phyloP scores from a whole-genome alignment of 2,329 filamentous ascomycete species.

The Pseudogymnoascus verrucosus region DNA sequence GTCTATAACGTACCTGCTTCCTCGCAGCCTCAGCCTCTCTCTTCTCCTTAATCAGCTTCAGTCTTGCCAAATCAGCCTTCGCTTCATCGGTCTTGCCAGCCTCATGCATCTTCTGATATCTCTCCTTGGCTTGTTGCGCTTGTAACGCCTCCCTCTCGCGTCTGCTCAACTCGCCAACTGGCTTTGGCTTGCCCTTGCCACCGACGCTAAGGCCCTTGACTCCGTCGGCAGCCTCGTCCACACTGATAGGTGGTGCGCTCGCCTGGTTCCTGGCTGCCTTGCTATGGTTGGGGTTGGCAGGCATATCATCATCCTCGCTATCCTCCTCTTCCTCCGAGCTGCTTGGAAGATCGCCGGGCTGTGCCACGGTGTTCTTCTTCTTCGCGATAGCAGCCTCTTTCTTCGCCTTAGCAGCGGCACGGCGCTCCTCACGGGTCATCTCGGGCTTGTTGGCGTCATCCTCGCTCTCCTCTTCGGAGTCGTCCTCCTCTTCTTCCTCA shows the following conservation, averaged over 20 bases:
- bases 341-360: constrained; percentile 79
- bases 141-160: constrained; percentile 72
- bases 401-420: constrained; percentile 77
- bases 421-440: constrained; percentile 79
- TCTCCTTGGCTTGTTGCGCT: constrained; percentile 80
- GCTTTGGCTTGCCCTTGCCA: constrained; percentile 34
- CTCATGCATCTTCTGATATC: constrained; percentile 84
- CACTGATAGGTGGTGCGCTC: constrained; percentile 31
- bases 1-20: constrained; percentile 59
- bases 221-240: constrained; percentile 45
- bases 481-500: constrained; percentile 43
- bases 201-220: constrained; percentile 46
- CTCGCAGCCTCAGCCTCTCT: constrained; percentile 74
- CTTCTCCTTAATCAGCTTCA: constrained; percentile 76
- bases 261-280: constrained; percentile 60
- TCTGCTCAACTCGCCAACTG: constrained; percentile 49
- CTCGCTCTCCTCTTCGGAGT: constrained; percentile 41
- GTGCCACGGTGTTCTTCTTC: constrained; percentile 61
- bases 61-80: constrained; percentile 75
- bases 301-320: constrained; percentile 54
- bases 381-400: constrained; percentile 82
- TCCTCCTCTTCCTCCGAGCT: constrained; percentile 54
- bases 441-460: constrained; percentile 41
- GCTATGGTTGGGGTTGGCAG: constrained; percentile 87
- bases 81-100: constrained; percentile 97